Evolutionary conservation across 1,284 basidiomycete genomes (phyloP).

Genomic region (Heterobasidion occidentale): DNA sequence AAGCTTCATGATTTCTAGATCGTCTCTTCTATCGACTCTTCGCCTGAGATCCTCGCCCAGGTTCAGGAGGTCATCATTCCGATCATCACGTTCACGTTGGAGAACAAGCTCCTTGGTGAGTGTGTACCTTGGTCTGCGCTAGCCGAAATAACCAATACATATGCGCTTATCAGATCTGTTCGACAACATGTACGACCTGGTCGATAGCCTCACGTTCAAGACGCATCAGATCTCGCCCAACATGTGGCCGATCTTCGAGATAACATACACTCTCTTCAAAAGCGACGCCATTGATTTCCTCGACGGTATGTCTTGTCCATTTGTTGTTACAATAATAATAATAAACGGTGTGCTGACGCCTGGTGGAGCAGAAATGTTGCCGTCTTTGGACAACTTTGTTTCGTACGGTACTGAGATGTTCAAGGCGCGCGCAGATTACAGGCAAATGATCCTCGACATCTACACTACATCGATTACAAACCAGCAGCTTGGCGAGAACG

Average conservation of each 20-base stretch:
- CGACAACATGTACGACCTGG: constrained; percentile 83
- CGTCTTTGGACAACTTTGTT: constrained; percentile 85
- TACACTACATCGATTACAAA: constrained; percentile 72
- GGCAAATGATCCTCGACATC: constrained; percentile 79
- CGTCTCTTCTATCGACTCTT: constrained; percentile 64
- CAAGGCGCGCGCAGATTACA: constrained; percentile 67
- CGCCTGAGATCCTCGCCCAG: constrained; percentile 71
- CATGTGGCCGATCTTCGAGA: constrained; percentile 86
- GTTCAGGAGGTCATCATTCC: constrained; percentile 81
- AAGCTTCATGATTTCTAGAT: constrained; percentile 34
- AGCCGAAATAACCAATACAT: neutral
- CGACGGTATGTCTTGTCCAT: constrained; percentile 44
- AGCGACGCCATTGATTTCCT: constrained; percentile 80
- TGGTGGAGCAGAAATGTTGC: constrained; percentile 68
- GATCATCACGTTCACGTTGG: constrained; percentile 70
- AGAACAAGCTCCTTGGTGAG: constrained; percentile 64
- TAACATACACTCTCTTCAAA: constrained; percentile 83
- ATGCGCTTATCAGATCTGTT: constrained; percentile 55
- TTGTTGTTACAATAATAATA: neutral
- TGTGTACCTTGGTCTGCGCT: constrained; percentile 3
- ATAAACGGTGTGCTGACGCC: neutral
- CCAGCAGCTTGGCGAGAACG: constrained; percentile 73
- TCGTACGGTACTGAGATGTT: constrained; percentile 79
- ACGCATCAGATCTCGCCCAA: constrained; percentile 67
- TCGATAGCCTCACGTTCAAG: constrained; percentile 83